Evolutionary conservation across 2,329 filamentous ascomycete genomes (phyloP).

Genomic region (Trichoderma lentiforme): DNA sequence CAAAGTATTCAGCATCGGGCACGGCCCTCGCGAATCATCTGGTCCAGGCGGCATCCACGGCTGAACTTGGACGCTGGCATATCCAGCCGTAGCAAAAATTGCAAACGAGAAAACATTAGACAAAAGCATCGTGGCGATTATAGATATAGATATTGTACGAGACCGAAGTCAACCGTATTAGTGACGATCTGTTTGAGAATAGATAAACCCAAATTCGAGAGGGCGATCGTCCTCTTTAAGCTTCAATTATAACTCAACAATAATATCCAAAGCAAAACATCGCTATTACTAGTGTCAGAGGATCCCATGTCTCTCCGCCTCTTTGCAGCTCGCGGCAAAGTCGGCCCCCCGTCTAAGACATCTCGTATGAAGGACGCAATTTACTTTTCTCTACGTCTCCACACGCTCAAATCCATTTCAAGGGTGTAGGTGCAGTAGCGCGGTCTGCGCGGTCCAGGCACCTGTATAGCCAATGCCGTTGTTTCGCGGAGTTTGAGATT

Average conservation of each 20-base stretch:
- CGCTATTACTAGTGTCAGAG: background rate
- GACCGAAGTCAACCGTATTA: background rate
- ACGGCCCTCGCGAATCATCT: slow-evolving; percentile 23
- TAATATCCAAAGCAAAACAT: background rate
- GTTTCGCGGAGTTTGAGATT: background rate
- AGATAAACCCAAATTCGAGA: background rate
- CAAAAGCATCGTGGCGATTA: background rate
- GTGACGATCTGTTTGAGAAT: background rate
- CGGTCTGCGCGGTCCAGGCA: background rate
- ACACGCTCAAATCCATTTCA: background rate
- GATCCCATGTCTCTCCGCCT: background rate
- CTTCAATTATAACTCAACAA: background rate
- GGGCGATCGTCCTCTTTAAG: background rate
- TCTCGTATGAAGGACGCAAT: background rate
- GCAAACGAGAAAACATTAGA: background rate
- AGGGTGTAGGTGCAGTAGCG: slow-evolving; percentile 8
- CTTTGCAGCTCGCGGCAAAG: background rate
- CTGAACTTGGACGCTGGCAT: background rate
- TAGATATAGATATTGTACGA: background rate
- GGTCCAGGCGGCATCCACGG: slow-evolving; percentile 16
- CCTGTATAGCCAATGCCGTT: background rate
- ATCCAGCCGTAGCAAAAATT: background rate
- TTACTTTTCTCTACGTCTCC: background rate
- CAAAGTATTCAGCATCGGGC: slow-evolving; percentile 27
- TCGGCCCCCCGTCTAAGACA: slow-evolving; percentile 1